Conservation (phyloP, 371 early-diverging fungal genomes). For the Lichtheimia hyalospora region DNA sequence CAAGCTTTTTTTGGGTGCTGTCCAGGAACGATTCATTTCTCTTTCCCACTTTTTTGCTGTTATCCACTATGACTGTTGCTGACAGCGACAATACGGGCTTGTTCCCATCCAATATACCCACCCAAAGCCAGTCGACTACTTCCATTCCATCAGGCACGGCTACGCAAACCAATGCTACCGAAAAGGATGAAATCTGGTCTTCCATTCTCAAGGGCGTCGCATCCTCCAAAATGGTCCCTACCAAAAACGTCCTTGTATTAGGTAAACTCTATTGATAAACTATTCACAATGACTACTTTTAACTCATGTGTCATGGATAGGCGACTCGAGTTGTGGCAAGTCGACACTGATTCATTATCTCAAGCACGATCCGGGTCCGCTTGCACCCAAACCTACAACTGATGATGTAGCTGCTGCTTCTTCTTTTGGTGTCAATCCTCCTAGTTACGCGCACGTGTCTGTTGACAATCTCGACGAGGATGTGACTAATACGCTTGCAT, state of each 20-base stretch:
- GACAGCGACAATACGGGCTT: neutral
- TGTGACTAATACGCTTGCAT: slow-evolving; percentile 73
- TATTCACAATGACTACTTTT: neutral
- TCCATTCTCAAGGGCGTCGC: slow-evolving; percentile 73
- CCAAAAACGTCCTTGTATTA: slow-evolving; percentile 72
- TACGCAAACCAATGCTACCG: slow-evolving; percentile 23
- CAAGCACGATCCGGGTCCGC: slow-evolving; percentile 60
- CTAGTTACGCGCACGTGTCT: slow-evolving; percentile 42
- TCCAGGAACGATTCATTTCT: neutral
- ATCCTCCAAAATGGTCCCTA: slow-evolving; percentile 68
- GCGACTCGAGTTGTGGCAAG: slow-evolving; percentile 78
- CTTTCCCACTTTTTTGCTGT: neutral
- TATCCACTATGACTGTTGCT: slow-evolving; percentile 4
- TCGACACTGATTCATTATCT: slow-evolving; percentile 71
- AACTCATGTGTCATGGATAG: slow-evolving; percentile 32
- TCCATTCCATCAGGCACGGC: slow-evolving; percentile 13
- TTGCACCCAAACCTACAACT: slow-evolving; percentile 35
- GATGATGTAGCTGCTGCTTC: slow-evolving; percentile 35
- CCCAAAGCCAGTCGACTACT: slow-evolving; percentile 11
- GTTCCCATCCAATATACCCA: slow-evolving; percentile 11
- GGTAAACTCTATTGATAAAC: slow-evolving; percentile 38
- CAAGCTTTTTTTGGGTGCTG: no score
- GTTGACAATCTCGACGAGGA: slow-evolving; percentile 59
- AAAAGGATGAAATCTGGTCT: slow-evolving; percentile 76
- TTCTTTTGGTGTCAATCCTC: slow-evolving; percentile 40